Evolutionary conservation across 805 yeast species (phyloP), one percentile per base, ranked within the genome.

Genomic region (Citeromyces nyonsensis): DNA sequence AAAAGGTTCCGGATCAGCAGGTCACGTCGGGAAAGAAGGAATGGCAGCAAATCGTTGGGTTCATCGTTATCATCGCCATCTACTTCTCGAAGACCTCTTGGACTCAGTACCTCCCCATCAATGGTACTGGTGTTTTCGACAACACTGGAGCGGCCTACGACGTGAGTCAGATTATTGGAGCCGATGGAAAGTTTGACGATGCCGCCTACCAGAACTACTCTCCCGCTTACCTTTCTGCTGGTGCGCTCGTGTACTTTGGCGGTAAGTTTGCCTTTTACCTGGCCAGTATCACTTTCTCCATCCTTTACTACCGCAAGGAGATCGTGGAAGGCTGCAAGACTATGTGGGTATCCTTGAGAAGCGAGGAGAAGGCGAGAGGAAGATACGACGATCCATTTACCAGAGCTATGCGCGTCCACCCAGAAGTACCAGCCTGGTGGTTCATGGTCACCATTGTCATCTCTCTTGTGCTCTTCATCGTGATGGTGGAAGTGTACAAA

Each of bases 341-440:
- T 11, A 18, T 18, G 22, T 18, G 22, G 22, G 22, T 18, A 5
- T 18, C 22, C 7, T 18, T 18, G 22, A 18, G 22, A 18, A 18
- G 22, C 22, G 22, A 18, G 22, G 22, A 18, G 7, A 18, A 18
- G 22, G 22, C 22, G 7, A 18, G 22, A 18, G 7, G 7, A 18
- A 18, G 22, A 18, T 18, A 18, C 22, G 22, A 18, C 22, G 22
- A 18, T 7, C 22, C 22, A 18, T 18, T 18, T 7, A 35, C 41
- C 52, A 57, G 74, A 38, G 59, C 73, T 37, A 73, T 75, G 77
- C 45, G 41, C 29, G 55, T 50, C 35, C 76, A 77, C 48, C 63
- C 63, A 26, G 84, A 77, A 40, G 83, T 75, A 12, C 91, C 93
- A 2, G 79, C 72, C 40, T 72, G 76, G 74, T 22, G 26, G 33